These are phyloP conservation scores for Inonotus hispidus DNA, from an alignment of 1,284 basidiomycete genomes.

Conservation along the genomic window DNA sequence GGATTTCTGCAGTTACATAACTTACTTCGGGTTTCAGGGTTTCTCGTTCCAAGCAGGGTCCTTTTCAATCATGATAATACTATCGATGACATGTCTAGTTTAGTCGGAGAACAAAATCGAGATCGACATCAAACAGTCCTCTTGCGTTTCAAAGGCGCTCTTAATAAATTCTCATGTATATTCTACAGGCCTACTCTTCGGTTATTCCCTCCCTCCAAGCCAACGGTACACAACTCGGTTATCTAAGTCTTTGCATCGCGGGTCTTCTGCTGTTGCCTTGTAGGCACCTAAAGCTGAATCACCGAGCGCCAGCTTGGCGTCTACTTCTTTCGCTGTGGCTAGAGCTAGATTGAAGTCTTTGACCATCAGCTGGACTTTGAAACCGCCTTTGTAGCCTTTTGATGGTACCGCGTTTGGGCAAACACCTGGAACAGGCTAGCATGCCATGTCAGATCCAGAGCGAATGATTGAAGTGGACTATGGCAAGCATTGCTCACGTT, in stretches of 20 bases:
- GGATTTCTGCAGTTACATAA: neutral
- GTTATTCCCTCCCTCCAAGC: constrained; percentile 21
- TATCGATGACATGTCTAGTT: no score
- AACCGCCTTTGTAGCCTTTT: constrained; percentile 21
- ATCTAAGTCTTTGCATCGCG: constrained; percentile 20
- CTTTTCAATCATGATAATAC: no score
- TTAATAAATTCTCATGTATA: neutral
- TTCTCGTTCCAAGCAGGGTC: neutral
- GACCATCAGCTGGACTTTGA: constrained; percentile 22
- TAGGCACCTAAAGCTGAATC: constrained; percentile 21
- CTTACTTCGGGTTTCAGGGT: neutral
- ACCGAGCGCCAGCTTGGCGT: constrained; percentile 22
- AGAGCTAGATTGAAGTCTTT: constrained; percentile 21
- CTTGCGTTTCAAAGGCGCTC: neutral
- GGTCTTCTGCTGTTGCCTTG: constrained; percentile 18
- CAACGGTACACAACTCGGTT: constrained; percentile 22
- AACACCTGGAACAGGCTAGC: constrained; percentile 22
- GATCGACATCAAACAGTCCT: no score
- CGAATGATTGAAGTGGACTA: neutral
- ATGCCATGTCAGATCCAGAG: neutral
- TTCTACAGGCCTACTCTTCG: no score
- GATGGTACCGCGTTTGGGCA: constrained; percentile 21
- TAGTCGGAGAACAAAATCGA: no score
- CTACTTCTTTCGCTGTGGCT: constrained; percentile 16
- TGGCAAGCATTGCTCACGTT: constrained; percentile 5